These are phyloP conservation scores for Clavulina sp. DNA, from an alignment of 768 basidiomycete genomes.

Conservation along the genomic window DNA sequence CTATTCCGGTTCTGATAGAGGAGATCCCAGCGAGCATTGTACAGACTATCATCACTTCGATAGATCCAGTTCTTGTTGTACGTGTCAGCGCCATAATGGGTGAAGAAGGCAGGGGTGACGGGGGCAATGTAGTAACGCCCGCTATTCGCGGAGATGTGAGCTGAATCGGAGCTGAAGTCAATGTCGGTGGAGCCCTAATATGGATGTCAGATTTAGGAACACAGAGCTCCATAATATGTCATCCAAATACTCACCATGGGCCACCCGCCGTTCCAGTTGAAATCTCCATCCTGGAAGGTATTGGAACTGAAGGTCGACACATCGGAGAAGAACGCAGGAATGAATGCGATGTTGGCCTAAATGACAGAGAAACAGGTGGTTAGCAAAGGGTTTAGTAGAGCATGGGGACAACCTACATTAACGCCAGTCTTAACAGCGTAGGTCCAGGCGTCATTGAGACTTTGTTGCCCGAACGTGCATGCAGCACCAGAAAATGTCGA, in stretches of 20 bases:
- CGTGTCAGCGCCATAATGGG: slow-evolving; percentile 47
- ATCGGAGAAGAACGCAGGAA: slow-evolving; percentile 20
- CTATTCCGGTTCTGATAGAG: slow-evolving; percentile 18
- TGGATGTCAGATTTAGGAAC: neutral
- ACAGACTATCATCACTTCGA: slow-evolving; percentile 19
- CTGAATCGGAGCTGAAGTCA: slow-evolving; percentile 13
- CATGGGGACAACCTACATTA: slow-evolving; percentile 7
- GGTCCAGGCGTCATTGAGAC: slow-evolving; percentile 37
- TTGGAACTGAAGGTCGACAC: slow-evolving; percentile 11
- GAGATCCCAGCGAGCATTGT: slow-evolving; percentile 20
- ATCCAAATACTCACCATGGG: slow-evolving; percentile 23
- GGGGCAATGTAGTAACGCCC: slow-evolving; percentile 29
- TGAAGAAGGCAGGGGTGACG: slow-evolving; percentile 64
- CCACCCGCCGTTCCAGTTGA: slow-evolving; percentile 64
- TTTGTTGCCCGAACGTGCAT: slow-evolving; percentile 46
- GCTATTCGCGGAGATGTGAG: slow-evolving; percentile 10
- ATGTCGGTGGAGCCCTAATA: slow-evolving; percentile 9
- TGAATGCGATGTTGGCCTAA: slow-evolving; percentile 11
- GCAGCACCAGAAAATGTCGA: slow-evolving; percentile 56
- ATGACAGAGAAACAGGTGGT: neutral
- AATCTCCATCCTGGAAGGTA: slow-evolving; percentile 8
- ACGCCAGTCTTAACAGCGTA: slow-evolving; percentile 28
- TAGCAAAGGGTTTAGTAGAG: neutral
- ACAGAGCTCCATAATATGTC: neutral
- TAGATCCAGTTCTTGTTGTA: slow-evolving; percentile 47